Percentiles rank a stretch among this genome's conserved stretches.
Evolutionary conservation across 306 rosid genomes (phyloP).

Genomic region (Medicago arabica): DNA sequence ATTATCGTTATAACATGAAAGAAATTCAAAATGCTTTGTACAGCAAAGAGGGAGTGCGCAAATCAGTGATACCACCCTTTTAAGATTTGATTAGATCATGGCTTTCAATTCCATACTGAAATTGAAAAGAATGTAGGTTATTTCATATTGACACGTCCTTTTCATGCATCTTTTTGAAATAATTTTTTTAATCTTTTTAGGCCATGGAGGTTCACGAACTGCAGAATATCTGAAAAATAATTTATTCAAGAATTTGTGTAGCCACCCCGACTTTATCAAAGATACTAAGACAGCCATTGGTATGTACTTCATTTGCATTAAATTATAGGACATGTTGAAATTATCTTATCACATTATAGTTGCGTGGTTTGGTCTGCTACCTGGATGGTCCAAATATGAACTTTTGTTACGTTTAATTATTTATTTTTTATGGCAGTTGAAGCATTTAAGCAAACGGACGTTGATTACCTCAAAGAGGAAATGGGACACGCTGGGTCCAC

Average conservation of each 20-base stretch:
- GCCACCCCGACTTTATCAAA: conserved; percentile 78
- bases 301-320: conserved; percentile 42
- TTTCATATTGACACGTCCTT: conserved; percentile 28
- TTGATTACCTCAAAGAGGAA: conserved; percentile 80
- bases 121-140: conserved; percentile 14
- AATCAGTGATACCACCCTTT: conserved; percentile 4
- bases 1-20: neutral
- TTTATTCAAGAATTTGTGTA: conserved; percentile 75
- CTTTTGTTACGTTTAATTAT: conserved; percentile 24
- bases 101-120: conserved; percentile 2
- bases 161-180: conserved; percentile 6
- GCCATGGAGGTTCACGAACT: conserved; percentile 90
- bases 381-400: conserved; percentile 37
- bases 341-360: conserved; percentile 13
- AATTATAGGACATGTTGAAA: conserved; percentile 18
- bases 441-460: conserved; percentile 82
- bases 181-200: conserved; percentile 47
- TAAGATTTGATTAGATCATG: neutral
- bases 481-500: conserved; percentile 88
- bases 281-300: conserved; percentile 86
- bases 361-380: conserved; percentile 34
- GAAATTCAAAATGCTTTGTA: conserved; percentile 23
- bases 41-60: conserved; percentile 21
- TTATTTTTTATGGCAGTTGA: conserved; percentile 59
- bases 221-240: conserved; percentile 85